Percentiles rank a stretch among this genome's conserved stretches.
Evolutionary conservation across 768 basidiomycete species (phyloP).

Genomic region (Cystobasidium tubakii): DNA sequence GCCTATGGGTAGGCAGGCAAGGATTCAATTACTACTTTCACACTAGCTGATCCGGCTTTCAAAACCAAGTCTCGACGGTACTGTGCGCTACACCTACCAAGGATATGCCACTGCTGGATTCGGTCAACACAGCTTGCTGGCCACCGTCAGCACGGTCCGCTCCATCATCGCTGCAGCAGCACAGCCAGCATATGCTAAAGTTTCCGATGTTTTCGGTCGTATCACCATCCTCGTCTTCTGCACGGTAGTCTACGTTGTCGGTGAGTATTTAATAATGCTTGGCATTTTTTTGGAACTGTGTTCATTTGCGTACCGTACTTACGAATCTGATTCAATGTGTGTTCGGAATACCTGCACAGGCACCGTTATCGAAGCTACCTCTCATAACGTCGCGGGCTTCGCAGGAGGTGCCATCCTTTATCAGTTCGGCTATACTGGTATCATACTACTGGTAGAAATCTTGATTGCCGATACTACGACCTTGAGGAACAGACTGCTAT

Average conservation of each 20-base stretch:
- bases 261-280: conserved; percentile 41
- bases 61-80: conserved; percentile 11
- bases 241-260: conserved; percentile 47
- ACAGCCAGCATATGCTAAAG: conserved; percentile 44
- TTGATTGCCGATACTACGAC: conserved; percentile 48
- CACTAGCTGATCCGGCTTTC: neutral
- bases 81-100: conserved; percentile 38
- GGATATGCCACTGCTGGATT: conserved; percentile 41
- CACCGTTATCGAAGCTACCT: conserved; percentile 47
- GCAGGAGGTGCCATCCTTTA: conserved; percentile 48
- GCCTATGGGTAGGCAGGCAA: conserved; percentile 38
- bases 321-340: no score
- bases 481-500: conserved; percentile 45
- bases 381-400: conserved; percentile 44
- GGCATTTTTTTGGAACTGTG: no score
- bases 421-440: conserved; percentile 48
- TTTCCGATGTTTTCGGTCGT: conserved; percentile 49
- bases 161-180: conserved; percentile 46
- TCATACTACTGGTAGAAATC: conserved; percentile 47
- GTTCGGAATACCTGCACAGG: conserved; percentile 36
- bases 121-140: conserved; percentile 42
- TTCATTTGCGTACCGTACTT: no score
- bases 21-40: neutral
- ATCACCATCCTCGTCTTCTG: conserved; percentile 45
- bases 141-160: conserved; percentile 48